Evolutionary conservation across 805 yeast genomes (phyloP).

Genomic region (Myxozyma kluyveri): DNA sequence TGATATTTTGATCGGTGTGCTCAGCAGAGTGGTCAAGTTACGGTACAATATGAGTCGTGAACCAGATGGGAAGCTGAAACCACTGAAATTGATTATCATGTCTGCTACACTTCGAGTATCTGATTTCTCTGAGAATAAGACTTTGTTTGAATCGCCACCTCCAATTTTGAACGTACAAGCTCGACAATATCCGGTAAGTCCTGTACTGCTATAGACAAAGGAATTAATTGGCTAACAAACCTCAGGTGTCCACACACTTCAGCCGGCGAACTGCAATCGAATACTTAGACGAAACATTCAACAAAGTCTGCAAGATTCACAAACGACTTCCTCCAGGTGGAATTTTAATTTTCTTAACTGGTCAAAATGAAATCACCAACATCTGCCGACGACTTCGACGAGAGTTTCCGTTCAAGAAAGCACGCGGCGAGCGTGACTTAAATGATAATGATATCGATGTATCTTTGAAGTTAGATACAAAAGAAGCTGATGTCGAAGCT

Average conservation of each 20-base stretch:
- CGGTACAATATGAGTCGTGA: conserved; percentile 48
- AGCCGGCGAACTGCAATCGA: conserved; percentile 73
- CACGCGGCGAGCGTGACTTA: conserved; percentile 27
- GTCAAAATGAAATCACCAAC: conserved; percentile 84
- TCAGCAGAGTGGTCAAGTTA: conserved; percentile 77
- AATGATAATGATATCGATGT: conserved; percentile 34
- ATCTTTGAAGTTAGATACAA: conserved; percentile 27
- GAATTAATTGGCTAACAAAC: background rate
- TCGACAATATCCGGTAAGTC: conserved; percentile 69
- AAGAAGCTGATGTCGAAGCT: conserved; percentile 53
- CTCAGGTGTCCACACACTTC: conserved; percentile 76
- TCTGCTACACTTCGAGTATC: conserved; percentile 93
- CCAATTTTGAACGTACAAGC: conserved; percentile 89
- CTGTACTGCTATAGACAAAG: background rate
- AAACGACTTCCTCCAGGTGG: conserved; percentile 88
- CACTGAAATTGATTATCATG: conserved; percentile 85
- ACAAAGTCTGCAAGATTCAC: conserved; percentile 84
- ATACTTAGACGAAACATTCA: conserved; percentile 81
- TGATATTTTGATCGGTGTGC: conserved; percentile 91
- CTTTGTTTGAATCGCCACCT: conserved; percentile 67
- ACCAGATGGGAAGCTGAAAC: conserved; percentile 48
- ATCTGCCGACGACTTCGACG: conserved; percentile 66
- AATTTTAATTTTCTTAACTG: conserved; percentile 85
- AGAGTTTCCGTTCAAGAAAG: conserved; percentile 59
- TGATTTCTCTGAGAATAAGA: conserved; percentile 81